phyloP scores from a whole-genome alignment of 2,329 filamentous ascomycete genomes.

The Xylaria sp. region DNA sequence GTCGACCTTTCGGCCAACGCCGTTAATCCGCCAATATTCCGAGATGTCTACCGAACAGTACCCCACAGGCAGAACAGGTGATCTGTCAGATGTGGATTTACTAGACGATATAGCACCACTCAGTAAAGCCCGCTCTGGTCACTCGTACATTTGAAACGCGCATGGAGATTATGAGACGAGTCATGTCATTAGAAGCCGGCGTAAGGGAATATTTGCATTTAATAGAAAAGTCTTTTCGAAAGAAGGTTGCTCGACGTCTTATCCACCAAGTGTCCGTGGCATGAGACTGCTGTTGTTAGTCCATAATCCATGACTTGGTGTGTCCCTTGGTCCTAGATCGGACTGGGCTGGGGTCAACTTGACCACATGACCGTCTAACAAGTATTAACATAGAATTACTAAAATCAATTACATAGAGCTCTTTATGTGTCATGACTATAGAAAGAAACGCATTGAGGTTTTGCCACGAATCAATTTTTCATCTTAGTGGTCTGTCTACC shows the following conservation, averaged over 20 bases:
- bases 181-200: constrained; percentile 1
- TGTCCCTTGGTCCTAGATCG: too few species aligned
- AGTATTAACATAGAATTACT: not conserved
- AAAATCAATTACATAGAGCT: too few species aligned
- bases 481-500: too few species aligned
- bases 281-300: not conserved
- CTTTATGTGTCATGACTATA: too few species aligned
- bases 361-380: too few species aligned
- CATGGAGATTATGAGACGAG: not conserved
- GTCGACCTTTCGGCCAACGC: constrained; percentile 12
- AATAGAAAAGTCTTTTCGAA: not conserved
- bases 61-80: not conserved
- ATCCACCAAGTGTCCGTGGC: not conserved
- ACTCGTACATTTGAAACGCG: not conserved
- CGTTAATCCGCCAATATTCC: constrained; percentile 14
- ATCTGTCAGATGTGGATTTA: constrained; percentile 23
- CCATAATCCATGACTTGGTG: not conserved
- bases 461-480: too few species aligned
- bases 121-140: constrained; percentile 2
- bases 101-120: constrained; percentile 19
- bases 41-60: constrained; percentile 6
- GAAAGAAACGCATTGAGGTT: too few species aligned
- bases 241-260: not conserved
- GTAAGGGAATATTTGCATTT: constrained; percentile 8
- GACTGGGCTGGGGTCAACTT: too few species aligned